These are phyloP conservation scores for Saccharomyces hybrid DNA, from an alignment of 1,139 yeast species.

Conservation along the genomic window DNA sequence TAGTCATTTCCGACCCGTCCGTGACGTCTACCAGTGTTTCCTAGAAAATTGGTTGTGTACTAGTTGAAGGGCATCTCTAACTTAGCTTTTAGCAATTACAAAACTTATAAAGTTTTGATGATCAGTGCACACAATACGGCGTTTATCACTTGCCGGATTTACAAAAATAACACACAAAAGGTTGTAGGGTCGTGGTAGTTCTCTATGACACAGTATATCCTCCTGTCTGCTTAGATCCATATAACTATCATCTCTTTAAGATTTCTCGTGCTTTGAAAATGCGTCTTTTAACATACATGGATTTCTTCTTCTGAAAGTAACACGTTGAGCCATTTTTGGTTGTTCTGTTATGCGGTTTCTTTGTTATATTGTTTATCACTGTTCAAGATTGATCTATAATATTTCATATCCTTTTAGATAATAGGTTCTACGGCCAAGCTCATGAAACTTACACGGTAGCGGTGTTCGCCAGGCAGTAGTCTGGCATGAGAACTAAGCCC, in stretches of 20 bases:
- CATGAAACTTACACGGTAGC: background rate
- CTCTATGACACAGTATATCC: background rate
- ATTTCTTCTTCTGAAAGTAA: conserved; percentile 74
- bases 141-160: background rate
- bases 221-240: background rate
- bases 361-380: background rate
- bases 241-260: background rate
- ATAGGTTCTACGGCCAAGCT: background rate
- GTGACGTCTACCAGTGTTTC: background rate
- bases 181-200: background rate
- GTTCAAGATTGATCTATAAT: background rate
- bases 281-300: conserved; percentile 49
- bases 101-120: background rate
- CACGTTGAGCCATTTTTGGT: conserved; percentile 65
- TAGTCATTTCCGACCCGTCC: background rate
- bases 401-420: background rate
- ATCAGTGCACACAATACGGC: background rate
- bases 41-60: background rate
- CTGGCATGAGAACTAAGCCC: background rate
- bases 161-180: background rate
- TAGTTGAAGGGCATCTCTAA: background rate
- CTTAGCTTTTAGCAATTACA: background rate
- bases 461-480: background rate
- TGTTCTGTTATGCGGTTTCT: background rate
- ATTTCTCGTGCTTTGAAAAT: background rate